Percentiles rank a stretch among this genome's conserved stretches.
phyloP scores from a whole-genome alignment of 352 stramenopile species.

The Pilasporangium apinafurcum region DNA sequence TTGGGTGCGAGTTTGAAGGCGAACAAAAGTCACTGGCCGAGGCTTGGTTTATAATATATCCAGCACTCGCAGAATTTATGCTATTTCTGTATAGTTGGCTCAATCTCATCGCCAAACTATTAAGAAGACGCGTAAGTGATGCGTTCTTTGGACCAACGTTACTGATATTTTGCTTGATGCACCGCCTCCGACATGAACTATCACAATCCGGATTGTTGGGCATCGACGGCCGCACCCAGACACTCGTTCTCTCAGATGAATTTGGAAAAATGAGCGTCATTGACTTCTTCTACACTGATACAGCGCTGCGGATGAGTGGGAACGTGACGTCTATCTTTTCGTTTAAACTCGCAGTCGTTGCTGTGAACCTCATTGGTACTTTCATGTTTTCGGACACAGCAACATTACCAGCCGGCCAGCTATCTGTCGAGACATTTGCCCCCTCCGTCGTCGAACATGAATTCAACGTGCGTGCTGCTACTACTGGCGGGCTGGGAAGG shows the following conservation, averaged over 20 bases:
- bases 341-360: not conserved
- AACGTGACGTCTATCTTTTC: slow-evolving; percentile 6
- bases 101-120: not conserved
- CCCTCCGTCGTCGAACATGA: no score
- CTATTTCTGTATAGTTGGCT: slow-evolving; percentile 3
- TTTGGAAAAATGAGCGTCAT: not conserved
- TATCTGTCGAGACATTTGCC: no score
- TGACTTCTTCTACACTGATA: not conserved
- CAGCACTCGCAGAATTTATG: slow-evolving; percentile 2
- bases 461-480: no score
- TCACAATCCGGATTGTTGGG: not conserved
- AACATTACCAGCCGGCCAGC: no score
- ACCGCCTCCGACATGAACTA: not conserved
- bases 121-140: not conserved
- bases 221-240: not conserved
- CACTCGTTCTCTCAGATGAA: no score
- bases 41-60: slow-evolving; percentile 6
- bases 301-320: slow-evolving; percentile 1
- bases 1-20: not conserved
- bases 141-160: not conserved
- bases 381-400: no score
- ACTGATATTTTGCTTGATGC: slow-evolving; percentile 1
- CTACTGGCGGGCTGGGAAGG: no score
- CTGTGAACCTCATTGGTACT: slow-evolving; percentile 6
- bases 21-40: slow-evolving; percentile 4